Conservation (phyloP, 257 asterid species). For the Buddleja alternifolia region DNA sequence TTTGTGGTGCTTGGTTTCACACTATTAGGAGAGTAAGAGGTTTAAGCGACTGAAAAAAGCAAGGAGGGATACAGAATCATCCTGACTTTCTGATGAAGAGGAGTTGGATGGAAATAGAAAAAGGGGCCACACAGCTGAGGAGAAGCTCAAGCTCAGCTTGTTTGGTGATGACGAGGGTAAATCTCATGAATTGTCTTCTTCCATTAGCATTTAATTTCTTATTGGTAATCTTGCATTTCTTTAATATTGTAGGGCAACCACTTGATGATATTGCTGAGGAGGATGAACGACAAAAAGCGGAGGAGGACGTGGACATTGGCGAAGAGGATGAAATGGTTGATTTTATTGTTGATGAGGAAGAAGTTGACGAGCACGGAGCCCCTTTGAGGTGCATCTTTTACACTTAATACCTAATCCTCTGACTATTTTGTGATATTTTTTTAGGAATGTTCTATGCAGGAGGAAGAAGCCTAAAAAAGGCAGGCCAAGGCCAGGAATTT, state of each 20-base stretch:
- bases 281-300: conserved; percentile 72
- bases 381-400: conserved; percentile 57
- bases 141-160: conserved; percentile 72
- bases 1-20: conserved; percentile 17
- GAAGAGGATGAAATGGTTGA: conserved; percentile 98
- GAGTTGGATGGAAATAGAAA: conserved; percentile 70
- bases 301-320: conserved; percentile 69
- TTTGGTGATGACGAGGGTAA: conserved; percentile 92
- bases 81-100: conserved; percentile 83
- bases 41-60: conserved; percentile 90
- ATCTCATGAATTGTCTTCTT: conserved; percentile 18
- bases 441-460: conserved; percentile 48
- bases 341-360: conserved; percentile 92
- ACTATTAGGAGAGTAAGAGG: conserved; percentile 69
- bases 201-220: conserved; percentile 6
- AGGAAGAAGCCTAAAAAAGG: conserved; percentile 77
- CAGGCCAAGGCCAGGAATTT: conserved; percentile 81
- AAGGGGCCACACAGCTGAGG: conserved; percentile 78
- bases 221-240: conserved; percentile 25
- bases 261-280: conserved; percentile 95
- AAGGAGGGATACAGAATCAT: conserved; percentile 67
- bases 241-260: conserved; percentile 56
- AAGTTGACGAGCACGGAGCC: conserved; percentile 82
- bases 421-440: conserved; percentile 7
- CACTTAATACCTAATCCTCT: not conserved